Base-by-base conservation (phyloP, 2,329 filamentous ascomycete species). In the Beauveria medogensis region DNA sequence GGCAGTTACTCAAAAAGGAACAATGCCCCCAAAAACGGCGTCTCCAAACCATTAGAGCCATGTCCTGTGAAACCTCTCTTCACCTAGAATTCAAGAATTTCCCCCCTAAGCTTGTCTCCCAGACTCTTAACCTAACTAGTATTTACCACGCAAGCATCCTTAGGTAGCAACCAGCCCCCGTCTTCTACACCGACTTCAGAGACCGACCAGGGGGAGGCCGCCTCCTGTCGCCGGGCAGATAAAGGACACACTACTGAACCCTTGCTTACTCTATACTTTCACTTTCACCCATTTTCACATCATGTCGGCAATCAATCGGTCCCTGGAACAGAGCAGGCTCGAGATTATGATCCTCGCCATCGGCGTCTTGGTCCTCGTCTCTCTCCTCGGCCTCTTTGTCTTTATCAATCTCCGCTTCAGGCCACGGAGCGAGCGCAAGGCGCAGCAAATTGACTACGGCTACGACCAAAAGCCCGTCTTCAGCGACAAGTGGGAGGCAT, bases 331-430 rank as follows among this genome's bases (percentile, higher is more conserved):
- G 40, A 69, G 64, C 59, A 67, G 68, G 48, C 60, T 72, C 41
- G 72, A 75, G 64, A 73, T 75, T 50, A 55, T 70, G 43, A 63
- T 74, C 28, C 64, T 76, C 28, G 71, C 73, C 14, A 61, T 68
- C 16, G 69, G 67, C 14, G 68, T 72, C 50, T 63, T 76, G 41
- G 47, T 71, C 18, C 67, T 75, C 28, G 72, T 74, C 18, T 65
- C 64, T 18, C 63, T 72, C 7, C 65, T 76, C 18, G 67, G 67
- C 24, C 61, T 71, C n/a, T 57, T 74, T 26, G 67, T 75, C 44
- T 68, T 71, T 48, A 63, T 71, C 50, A 69, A 68, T 34, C 62
- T 69, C 24, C 65, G 65, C 8, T 59, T 67, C 28, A 67, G 65
- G 37, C 58, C 65, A n/a, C 56, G 64, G 16, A 20, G 22, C 28